Evolutionary conservation across 208 protist species (phyloP), one percentile per base, ranked within the genome.

Genomic region (Strigomonas galati): DNA sequence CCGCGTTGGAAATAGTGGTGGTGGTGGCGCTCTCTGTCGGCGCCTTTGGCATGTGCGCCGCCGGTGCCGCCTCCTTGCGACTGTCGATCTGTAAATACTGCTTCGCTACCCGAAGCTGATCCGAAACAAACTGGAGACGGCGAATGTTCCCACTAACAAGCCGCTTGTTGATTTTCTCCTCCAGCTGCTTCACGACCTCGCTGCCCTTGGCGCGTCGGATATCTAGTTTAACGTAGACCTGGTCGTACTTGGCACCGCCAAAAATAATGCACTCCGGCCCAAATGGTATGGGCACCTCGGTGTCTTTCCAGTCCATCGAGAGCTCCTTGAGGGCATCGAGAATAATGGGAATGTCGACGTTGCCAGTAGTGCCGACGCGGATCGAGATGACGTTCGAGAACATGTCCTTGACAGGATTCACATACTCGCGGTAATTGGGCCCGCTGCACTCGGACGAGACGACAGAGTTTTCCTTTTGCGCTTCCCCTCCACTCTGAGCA

Each of bases 201-300:
- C 27, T 46, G 7, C n/a, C 12, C 14, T 49, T 54, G 26, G 52
- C 23, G 44, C 57, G 60, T 6, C 57, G 57, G 15, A 69, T 65
- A 15, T 67, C 68, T 19, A 65, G 35, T 10, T 69, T 69, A 27
- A 69, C 72, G 30, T 60, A 37, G 9, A 62, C 49, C 14, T 67
- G 76, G 60, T 77, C 79, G 74, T 94, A 94, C 63, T 78, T 76
- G 23, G 85, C 88, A 1, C 88, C 88, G 32, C 88, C 88, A 75
- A 94, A 94, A 14, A 94, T 73, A 21, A 94, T 63, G 64, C 82
- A 90, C 32, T 77, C 75, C 1, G 85, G 88, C 0, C 72, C 72
- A 24, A 89, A 65, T 32, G 84, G 82, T 9, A 60, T 27, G 35
- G 84, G 82, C 30, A 81, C 62, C 40, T 56, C 73, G 12, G 65